Evolutionary conservation across 768 basidiomycete genomes (phyloP), one percentile per base, ranked within the genome.

Genomic region (Boletales sp.): DNA sequence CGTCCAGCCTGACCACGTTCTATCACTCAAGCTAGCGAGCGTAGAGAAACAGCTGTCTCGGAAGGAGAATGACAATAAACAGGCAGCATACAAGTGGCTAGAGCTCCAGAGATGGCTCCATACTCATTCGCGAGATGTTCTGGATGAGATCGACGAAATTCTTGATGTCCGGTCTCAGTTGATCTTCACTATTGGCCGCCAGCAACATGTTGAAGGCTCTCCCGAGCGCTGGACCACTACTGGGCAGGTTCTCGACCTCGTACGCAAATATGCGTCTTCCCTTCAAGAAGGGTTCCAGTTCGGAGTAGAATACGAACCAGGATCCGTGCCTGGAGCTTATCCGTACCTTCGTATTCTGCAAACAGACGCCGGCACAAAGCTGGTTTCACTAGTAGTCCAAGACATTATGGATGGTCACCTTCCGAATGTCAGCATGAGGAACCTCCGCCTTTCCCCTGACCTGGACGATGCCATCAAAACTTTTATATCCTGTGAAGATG

Each of bases 21-120:
- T 21, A 21, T 80, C 78, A 0, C 72, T 74, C 50, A 67, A 69
- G 53, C 66, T 80, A 36, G 71, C 73, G 70, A 65, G 67, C 0
- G 45, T 54, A 7, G 53, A 54, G 33, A 46, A 46, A 6, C 48
- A 54, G 17, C 25, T 50, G 37, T 8, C 10, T 5, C 11, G 25
- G 14, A 11, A 53, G 72, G 10, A 44, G 48, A 33, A 50, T 58
- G n/a, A 30, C 21, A 21, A 21, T 21, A 21, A 21, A 21, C 17
- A 41, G 4, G 50, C 56, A 17, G 57, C 64, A 4, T 18, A 39
- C n/a, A 25, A 43, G 13, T 46, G 72, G 56, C 25, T 59, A 34
- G 2, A 50, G 5, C 41, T 44, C 38, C 58, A 60, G 21, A 21
- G 21, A 21, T 21, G 21, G 21, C 21, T 21, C 21, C 21, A 21